These are phyloP conservation scores for Betula pendula DNA, from an alignment of 306 rosid genomes.

Conservation along the genomic window DNA sequence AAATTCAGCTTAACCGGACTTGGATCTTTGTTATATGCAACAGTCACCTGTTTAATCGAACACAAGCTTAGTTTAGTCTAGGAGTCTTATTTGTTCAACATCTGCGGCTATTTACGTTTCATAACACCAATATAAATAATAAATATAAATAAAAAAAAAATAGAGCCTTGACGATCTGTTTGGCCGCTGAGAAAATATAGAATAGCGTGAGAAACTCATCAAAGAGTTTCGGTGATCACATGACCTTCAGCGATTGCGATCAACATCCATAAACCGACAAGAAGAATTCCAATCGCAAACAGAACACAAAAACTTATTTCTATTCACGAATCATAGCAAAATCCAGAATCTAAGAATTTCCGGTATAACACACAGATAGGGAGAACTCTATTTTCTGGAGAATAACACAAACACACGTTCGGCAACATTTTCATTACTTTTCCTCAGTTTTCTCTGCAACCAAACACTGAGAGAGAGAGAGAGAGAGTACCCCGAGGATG, in stretches of 20 bases:
- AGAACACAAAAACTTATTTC: not conserved
- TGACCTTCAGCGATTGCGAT: not conserved
- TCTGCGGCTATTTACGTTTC: not conserved
- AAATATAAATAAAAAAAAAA: not conserved
- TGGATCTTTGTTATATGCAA: constrained; percentile 90
- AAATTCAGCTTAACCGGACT: constrained; percentile 87
- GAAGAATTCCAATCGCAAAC: not conserved
- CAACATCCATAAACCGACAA: not conserved
- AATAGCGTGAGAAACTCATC: not conserved
- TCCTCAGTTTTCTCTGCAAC: not conserved
- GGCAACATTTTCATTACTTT: not conserved
- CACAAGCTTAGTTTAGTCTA: not conserved
- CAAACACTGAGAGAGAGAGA: not conserved
- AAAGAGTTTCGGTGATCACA: not conserved
- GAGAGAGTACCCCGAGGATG: constrained; percentile 75
- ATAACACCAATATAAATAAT: not conserved
- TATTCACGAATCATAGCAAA: not conserved
- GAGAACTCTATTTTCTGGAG: not conserved
- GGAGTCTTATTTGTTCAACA: not conserved
- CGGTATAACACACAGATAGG: not conserved
- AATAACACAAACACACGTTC: not conserved
- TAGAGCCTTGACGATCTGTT: not conserved
- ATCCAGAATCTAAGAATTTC: too few species aligned
- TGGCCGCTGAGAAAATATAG: not conserved
- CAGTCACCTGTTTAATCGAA: constrained; percentile 60